A percentile compares a stretch with the other conserved stretches of the same genome.
Evolutionary conservation across 768 basidiomycete genomes (phyloP).

Genomic region (Sarcomyxa edulis): DNA sequence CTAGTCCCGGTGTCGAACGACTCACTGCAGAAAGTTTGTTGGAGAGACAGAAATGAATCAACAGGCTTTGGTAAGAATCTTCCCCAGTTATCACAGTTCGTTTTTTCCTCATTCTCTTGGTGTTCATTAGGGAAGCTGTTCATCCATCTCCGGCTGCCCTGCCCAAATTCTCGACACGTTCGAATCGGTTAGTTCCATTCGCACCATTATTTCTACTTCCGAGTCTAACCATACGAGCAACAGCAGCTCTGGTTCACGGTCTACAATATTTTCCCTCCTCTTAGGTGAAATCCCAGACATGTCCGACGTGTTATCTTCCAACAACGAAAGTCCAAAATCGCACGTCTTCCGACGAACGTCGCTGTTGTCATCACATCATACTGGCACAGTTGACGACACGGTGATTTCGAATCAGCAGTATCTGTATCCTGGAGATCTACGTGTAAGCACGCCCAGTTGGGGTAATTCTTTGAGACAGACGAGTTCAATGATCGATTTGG

Average conservation of each 20-base stretch:
- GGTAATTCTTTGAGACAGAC: slow-evolving; percentile 42
- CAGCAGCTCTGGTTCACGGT: slow-evolving; percentile 54
- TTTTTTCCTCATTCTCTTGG: slow-evolving; percentile 1
- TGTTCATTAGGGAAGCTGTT: slow-evolving; percentile 73
- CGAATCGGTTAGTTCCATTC: slow-evolving; percentile 47
- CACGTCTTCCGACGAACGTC: slow-evolving; percentile 35
- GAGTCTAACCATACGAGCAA: slow-evolving; percentile 36
- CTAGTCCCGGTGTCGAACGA: slow-evolving; percentile 87
- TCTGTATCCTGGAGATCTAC: slow-evolving; percentile 66
- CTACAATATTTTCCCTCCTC: slow-evolving; percentile 75
- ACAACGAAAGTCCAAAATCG: slow-evolving; percentile 23
- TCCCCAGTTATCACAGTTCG: slow-evolving; percentile 3
- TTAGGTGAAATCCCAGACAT: slow-evolving; percentile 67
- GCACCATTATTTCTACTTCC: slow-evolving; percentile 64
- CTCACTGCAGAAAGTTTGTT: slow-evolving; percentile 84
- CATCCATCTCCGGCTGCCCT: slow-evolving; percentile 55
- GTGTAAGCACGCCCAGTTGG: slow-evolving; percentile 65
- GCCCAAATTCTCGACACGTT: slow-evolving; percentile 43
- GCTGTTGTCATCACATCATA: slow-evolving; percentile 51
- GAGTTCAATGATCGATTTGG: slow-evolving; percentile 77
- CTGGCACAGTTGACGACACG: slow-evolving; percentile 69
- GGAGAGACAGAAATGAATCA: slow-evolving; percentile 88
- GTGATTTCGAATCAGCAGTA: slow-evolving; percentile 63
- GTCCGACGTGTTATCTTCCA: slow-evolving; percentile 46
- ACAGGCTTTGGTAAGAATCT: slow-evolving; percentile 71